A percentile compares a stretch with the other conserved stretches of the same genome.
Conservation (phyloP, 2,329 filamentous ascomycete species). For the Aspergillus chevalieri region DNA sequence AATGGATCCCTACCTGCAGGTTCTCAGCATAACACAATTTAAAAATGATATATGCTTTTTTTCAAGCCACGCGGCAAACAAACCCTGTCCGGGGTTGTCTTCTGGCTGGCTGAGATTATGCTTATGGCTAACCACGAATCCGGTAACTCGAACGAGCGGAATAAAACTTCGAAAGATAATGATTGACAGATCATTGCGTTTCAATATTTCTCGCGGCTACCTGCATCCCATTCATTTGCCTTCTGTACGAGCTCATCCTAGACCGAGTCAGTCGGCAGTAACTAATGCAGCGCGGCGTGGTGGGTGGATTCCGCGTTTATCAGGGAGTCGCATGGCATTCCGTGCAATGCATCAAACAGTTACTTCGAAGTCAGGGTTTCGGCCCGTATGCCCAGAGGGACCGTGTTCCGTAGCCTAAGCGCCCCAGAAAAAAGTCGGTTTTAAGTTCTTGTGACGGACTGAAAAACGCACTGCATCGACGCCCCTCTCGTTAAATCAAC, state of each 20-base stretch:
- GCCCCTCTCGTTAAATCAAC: too few species aligned
- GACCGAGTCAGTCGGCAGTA: not conserved
- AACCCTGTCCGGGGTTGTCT: not conserved
- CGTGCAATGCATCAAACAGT: not conserved
- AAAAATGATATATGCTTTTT: not conserved
- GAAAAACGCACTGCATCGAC: too few species aligned
- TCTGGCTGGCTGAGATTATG: not conserved
- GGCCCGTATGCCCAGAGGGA: not conserved
- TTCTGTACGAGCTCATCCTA: not conserved
- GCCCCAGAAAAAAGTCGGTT: not conserved
- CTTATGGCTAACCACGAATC: not conserved
- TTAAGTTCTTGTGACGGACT: too few species aligned
- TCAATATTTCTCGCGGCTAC: not conserved
- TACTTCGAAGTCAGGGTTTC: not conserved
- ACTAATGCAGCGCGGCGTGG: not conserved
- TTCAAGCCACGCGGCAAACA: not conserved
- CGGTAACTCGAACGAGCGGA: not conserved
- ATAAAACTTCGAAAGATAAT: not conserved
- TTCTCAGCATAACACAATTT: not conserved
- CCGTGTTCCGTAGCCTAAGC: not conserved
- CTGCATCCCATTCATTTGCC: not conserved
- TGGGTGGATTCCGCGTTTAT: not conserved
- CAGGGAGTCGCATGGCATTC: not conserved
- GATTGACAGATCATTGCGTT: not conserved
- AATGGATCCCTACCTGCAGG: not conserved